These are phyloP conservation scores for Botryotinia calthae DNA, from an alignment of 2,329 filamentous ascomycete genomes.

Conservation along the genomic window DNA sequence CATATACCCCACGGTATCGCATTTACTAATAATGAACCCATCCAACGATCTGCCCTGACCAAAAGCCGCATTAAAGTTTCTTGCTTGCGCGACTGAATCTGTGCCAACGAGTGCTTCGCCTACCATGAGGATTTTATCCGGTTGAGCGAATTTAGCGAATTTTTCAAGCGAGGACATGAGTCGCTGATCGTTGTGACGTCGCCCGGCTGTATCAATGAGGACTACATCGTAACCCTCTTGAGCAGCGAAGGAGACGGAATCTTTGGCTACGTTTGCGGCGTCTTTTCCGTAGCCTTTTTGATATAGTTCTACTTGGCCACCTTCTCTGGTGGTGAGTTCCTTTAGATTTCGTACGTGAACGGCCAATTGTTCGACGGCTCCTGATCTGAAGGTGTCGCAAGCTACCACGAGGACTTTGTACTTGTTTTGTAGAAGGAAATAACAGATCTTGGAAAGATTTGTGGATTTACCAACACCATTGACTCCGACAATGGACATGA, in stretches of 20 bases:
- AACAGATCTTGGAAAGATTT: slow-evolving; percentile 96
- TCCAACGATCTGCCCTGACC: slow-evolving; percentile 77
- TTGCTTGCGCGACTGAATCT: slow-evolving; percentile 90
- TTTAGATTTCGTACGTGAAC: slow-evolving; percentile 93
- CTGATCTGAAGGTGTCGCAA: slow-evolving; percentile 94
- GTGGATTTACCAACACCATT: slow-evolving; percentile 99
- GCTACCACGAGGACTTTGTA: slow-evolving; percentile 93
- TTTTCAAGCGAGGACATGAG: slow-evolving; percentile 97
- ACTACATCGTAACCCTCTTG: slow-evolving; percentile 85
- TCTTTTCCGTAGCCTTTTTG: slow-evolving; percentile 98
- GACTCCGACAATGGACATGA: slow-evolving; percentile 96
- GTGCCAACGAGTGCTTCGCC: slow-evolving; percentile 84
- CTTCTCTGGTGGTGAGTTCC: slow-evolving; percentile 81
- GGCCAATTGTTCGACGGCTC: slow-evolving; percentile 92
- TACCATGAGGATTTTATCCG: slow-evolving; percentile 99
- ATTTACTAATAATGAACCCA: slow-evolving; percentile 98
- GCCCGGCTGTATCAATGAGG: slow-evolving; percentile 92
- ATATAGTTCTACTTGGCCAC: slow-evolving; percentile 83
- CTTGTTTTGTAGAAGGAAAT: slow-evolving; percentile 95
- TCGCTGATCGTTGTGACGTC: slow-evolving; percentile 90
- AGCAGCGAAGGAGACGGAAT: slow-evolving; percentile 79
- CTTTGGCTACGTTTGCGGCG: slow-evolving; percentile 90
- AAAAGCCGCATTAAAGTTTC: slow-evolving; percentile 94
- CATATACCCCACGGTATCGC: slow-evolving; percentile 99
- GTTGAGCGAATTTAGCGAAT: slow-evolving; percentile 92